phyloP scores from a whole-genome alignment of 768 basidiomycete species.

The Grammothele lineata region DNA sequence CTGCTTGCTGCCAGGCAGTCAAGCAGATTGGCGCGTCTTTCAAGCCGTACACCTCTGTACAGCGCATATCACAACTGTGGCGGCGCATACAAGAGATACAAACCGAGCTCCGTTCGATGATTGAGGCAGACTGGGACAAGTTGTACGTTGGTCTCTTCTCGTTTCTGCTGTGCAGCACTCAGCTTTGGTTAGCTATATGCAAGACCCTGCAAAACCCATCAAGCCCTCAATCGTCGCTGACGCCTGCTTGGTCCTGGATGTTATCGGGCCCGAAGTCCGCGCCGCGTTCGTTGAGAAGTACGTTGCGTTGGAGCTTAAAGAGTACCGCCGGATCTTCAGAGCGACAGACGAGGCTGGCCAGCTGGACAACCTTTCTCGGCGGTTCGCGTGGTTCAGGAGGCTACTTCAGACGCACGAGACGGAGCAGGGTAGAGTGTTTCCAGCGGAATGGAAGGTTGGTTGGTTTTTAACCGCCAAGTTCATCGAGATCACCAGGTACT shows the following conservation, averaged over 20 bases:
- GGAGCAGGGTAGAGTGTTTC: constrained; percentile 81
- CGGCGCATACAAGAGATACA: constrained; percentile 79
- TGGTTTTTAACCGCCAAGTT: constrained; percentile 83
- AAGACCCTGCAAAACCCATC: constrained; percentile 62
- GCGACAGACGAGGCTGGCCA: constrained; percentile 94
- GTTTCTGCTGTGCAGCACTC: background rate
- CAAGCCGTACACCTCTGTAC: constrained; percentile 73
- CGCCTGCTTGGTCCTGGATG: constrained; percentile 86
- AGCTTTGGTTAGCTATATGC: constrained; percentile 59
- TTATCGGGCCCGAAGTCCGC: constrained; percentile 82
- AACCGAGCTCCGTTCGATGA: constrained; percentile 70
- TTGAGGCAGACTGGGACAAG: constrained; percentile 88
- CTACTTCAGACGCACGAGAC: constrained; percentile 82
- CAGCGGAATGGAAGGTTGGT: constrained; percentile 80
- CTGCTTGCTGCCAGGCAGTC: constrained; percentile 55
- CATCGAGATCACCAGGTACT: constrained; percentile 83
- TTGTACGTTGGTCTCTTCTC: constrained; percentile 57
- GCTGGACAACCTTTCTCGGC: constrained; percentile 87
- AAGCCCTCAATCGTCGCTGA: constrained; percentile 67
- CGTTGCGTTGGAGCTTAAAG: constrained; percentile 84
- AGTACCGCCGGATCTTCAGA: constrained; percentile 94
- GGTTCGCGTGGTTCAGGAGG: constrained; percentile 94
- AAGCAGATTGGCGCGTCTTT: constrained; percentile 82
- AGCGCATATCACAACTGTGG: constrained; percentile 73
- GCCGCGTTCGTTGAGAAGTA: constrained; percentile 83